These are phyloP conservation scores for Zalaria obscura DNA, from an alignment of 2,329 filamentous ascomycete species.

Conservation along the genomic window DNA sequence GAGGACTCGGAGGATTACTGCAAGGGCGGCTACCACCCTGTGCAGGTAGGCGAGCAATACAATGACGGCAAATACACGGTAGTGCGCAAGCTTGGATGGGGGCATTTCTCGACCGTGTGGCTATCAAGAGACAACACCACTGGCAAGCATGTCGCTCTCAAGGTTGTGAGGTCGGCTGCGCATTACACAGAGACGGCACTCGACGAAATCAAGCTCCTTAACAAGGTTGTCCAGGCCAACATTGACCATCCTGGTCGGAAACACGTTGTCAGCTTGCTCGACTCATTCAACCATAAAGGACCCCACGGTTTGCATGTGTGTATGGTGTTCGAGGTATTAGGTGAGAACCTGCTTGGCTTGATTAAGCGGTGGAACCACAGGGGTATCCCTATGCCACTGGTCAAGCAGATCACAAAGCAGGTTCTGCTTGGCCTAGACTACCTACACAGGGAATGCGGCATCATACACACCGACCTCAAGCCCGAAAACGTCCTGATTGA, in stretches of 20 bases:
- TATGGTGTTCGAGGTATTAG: constrained; percentile 98
- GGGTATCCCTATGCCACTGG: constrained; percentile 87
- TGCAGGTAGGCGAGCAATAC: constrained; percentile 88
- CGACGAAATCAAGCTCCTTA: constrained; percentile 96
- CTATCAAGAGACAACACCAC: constrained; percentile 69
- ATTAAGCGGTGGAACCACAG: constrained; percentile 99
- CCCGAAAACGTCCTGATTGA: constrained; percentile 98
- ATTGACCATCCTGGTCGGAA: constrained; percentile 85
- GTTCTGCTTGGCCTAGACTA: constrained; percentile 92
- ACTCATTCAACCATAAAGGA: constrained; percentile 95
- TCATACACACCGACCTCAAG: constrained; percentile 96
- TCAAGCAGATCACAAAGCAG: constrained; percentile 98
- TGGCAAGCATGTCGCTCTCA: constrained; percentile 89
- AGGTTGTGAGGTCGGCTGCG: constrained; percentile 91
- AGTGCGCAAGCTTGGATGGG: constrained; percentile 93
- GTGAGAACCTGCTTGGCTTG: constrained; percentile 83
- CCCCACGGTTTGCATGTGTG: constrained; percentile 94
- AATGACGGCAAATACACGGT: constrained; percentile 96
- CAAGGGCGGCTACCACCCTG: constrained; percentile 96
- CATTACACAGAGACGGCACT: constrained; percentile 98
- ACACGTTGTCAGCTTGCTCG: constrained; percentile 89
- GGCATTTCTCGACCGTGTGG: constrained; percentile 97
- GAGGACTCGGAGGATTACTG: constrained; percentile 99
- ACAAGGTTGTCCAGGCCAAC: constrained; percentile 91
- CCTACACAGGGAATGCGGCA: constrained; percentile 92